A percentile compares a stretch with the other conserved stretches of the same genome.
Evolutionary conservation across 148 eudicot species (phyloP).

Genomic region (Arctostaphylos glauca): DNA sequence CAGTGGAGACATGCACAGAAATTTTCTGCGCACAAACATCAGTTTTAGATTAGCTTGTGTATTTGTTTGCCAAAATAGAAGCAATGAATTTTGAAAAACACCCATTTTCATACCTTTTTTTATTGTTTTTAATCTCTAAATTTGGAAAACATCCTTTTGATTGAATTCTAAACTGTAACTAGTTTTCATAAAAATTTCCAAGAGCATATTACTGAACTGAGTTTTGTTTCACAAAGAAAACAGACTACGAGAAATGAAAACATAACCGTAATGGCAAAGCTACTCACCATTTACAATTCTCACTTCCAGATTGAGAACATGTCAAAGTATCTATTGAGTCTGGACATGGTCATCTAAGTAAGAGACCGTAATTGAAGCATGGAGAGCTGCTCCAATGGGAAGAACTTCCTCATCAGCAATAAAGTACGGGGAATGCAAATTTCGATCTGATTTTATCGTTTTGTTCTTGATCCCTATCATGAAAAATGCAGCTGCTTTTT

Average conservation of each 20-base stretch:
- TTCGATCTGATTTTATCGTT: slow-evolving; percentile 11
- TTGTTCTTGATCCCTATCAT: slow-evolving; percentile 30
- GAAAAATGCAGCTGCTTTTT: slow-evolving; percentile 26
- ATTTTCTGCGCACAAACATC: background rate
- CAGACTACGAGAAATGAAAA: background rate
- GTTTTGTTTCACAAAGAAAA: background rate
- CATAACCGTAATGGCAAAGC: background rate
- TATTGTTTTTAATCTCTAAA: too few relatives aligned
- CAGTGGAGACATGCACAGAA: background rate
- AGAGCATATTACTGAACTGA: background rate
- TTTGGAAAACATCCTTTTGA: too few relatives aligned
- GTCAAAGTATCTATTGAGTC: background rate
- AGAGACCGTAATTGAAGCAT: slow-evolving; percentile 40
- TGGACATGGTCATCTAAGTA: slow-evolving; percentile 21
- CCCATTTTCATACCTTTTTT: too few relatives aligned
- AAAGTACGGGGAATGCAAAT: slow-evolving; percentile 35
- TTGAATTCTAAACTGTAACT: too few relatives aligned
- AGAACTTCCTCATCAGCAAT: slow-evolving; percentile 40
- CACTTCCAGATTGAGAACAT: background rate
- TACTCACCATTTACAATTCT: background rate
- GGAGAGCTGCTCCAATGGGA: slow-evolving; percentile 47
- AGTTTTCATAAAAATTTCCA: background rate
- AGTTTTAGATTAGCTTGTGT: background rate
- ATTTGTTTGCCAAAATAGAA: background rate
- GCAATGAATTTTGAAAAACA: background rate